Percentiles rank a stretch among this genome's conserved stretches.
Evolutionary conservation across 164 flowering plant species (phyloP).

Genomic region (Dillenia turbinata): DNA sequence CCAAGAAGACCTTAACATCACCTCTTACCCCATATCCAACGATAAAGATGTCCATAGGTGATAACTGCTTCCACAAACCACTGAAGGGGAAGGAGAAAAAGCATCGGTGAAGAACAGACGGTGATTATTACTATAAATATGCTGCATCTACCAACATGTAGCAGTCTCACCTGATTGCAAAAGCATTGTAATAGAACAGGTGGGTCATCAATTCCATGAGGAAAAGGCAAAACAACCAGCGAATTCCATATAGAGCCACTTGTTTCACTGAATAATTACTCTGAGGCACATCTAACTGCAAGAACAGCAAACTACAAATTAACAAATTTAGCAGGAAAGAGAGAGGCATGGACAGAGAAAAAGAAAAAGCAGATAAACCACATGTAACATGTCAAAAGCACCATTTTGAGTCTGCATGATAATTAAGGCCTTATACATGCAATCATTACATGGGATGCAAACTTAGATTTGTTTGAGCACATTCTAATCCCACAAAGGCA

Average conservation of each 20-base stretch:
- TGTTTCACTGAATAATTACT: conserved; percentile 39
- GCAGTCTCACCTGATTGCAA: conserved; percentile 66
- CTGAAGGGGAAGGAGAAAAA: conserved; percentile 25
- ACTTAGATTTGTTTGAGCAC: too few species aligned
- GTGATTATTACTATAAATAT: neutral
- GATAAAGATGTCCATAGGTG: conserved; percentile 86
- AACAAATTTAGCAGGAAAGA: too few species aligned
- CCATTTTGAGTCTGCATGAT: too few species aligned
- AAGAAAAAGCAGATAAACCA: neutral
- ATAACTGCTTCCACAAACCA: conserved; percentile 72
- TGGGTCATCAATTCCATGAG: conserved; percentile 92
- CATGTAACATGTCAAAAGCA: too few species aligned
- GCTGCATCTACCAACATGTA: neutral
- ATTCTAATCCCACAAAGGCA: too few species aligned
- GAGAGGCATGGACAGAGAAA: conserved; percentile 1
- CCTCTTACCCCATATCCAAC: conserved; percentile 95
- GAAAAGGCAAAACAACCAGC: conserved; percentile 67
- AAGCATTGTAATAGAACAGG: conserved; percentile 79
- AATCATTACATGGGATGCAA: too few species aligned
- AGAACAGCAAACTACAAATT: conserved; percentile 7
- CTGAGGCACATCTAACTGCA: conserved; percentile 82
- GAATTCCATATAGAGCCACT: conserved; percentile 65
- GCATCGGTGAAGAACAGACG: neutral
- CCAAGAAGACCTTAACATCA: conserved; percentile 8
- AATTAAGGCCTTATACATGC: too few species aligned